Evolutionary conservation across 2,329 filamentous ascomycete genomes (phyloP), one percentile per base, ranked within the genome.

Genomic region (Lecanicillium sp.): DNA sequence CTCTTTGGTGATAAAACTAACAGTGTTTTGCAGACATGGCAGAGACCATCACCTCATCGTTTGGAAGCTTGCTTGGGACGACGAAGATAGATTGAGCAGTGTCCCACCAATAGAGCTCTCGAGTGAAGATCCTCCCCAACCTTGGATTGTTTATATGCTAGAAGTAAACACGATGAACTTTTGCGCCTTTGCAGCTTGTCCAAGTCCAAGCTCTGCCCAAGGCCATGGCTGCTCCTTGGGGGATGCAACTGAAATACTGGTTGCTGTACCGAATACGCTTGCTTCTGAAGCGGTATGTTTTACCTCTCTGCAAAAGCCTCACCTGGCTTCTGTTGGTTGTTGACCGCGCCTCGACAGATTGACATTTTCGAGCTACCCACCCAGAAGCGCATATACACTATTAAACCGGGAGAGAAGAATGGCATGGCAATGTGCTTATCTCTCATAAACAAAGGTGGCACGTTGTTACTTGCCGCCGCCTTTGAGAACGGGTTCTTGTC

Each of bases 111-210:
- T 90, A 22, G 85, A 94, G 44, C 62, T 64, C 33, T 64, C 56
- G 2, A 58, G 57, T 19, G 62, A 58, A 33, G 58, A 58, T 35
- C 72, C 64, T 46, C 74, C 71, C 14, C 72, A 80, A 51, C 92
- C 92, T 20, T 94, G 86, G 87, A 65, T 95, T n/a, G 60, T 95
- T 16, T 77, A 95, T 59, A 74, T 85, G 4, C 65, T 98, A 5
- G 71, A 84, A 5, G 87, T 96, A 31, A 95, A 95, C 54, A 87
- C 90, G 2, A 75, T 96, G 64, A 98, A 96, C 55, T 98, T 96
- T 57, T 98, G 92, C 56, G 74, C 83, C 2, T 95, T 95, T 57
- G 72, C 83, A 3, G 70, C 73, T 44, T 81, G 80, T 54, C 43
- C 66, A 43, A 55, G 61, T 31, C 38, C 47, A 19, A 44, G 15